Evolutionary conservation across 352 stramenopile genomes (phyloP), one percentile per base, ranked within the genome.

Genomic region (Globisporangium barbulae): DNA sequence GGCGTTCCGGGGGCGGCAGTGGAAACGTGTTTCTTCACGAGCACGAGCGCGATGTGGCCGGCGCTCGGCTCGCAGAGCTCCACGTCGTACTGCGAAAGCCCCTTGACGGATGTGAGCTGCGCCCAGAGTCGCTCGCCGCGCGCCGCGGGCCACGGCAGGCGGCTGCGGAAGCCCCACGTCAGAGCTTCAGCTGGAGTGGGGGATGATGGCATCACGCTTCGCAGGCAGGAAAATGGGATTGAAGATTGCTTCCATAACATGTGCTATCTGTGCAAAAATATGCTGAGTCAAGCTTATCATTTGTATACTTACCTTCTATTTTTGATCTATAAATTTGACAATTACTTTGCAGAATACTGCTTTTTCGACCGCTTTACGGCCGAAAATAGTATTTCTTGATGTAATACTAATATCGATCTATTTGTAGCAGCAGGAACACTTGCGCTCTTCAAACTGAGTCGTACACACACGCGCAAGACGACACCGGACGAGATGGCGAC

Each of bases 11-110:
- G 50, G 31, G 49, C 49, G 13, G 15, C 28, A 41, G 49, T 25
- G 28, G 17, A 25, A 1, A 10, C 21, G 0, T 41, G 60, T 25
- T 63, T 67, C 25, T 53, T 39, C 39, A 55, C 63, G 28, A 65
- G 33, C 48, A 69, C 52, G 44, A 72, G 62, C 62, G 49, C 54
- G 22, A 74, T 47, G 42, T 69, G 63, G 3, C 63, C 63, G 8
- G 63, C 56, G 41, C 48, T 69, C 4, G 63, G 63, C 57, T 65
- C 64, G 50, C 57, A 69, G 30, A 69, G 64, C 57, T 58, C 64
- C 30, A 69, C 58, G 21, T 65, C 57, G 57, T 69, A 69, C 19
- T 53, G 48, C 33, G 52, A 28, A n/a, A 71, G 53, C 0, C 63
- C 63, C 22, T 53, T 41, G 2, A 31, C 35, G 15, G 52, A 61